Evolutionary conservation across 441 rosid species (phyloP), one percentile per base, ranked within the genome.

Genomic region (Corymbia citriodora): DNA sequence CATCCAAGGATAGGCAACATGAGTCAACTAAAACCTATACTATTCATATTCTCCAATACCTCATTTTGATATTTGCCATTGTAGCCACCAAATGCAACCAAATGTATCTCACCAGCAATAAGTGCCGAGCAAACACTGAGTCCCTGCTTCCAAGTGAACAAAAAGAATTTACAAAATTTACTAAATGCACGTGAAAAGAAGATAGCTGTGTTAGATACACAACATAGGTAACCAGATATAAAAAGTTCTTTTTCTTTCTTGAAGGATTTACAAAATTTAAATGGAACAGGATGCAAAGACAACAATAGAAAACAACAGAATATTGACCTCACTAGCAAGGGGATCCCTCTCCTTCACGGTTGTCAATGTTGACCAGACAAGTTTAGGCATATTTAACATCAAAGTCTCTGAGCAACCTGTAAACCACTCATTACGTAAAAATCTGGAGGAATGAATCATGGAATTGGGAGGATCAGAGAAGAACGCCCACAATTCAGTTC

Each of bases 11-110:
- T 7, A 87, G 50, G n/a, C 18, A 55, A 31, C 13, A 87, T 21
- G 65, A 31, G 49, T 55, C 65, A 55, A 87, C 45, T 33, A 87
- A 23, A 33, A 50, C 85, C n/a, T 21, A 79, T 40, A 79, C n/a
- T 21, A 25, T 23, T 79, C 52, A 79, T 79, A 79, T 40, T 45
- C 85, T 79, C 50, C 85, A 45, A n/a, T 94, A 98, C 99, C 97
- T 98, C 98, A 36, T 97, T 97, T 93, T 94, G 96, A 92, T 97
- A 98, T 92, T 96, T 97, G 88, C 99, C 99, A 89, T 97, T 98
- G 91, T 98, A 98, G 92, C 99, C 99, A 48, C 99, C 99, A 93
- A 98, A 98, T 55, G 99, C 97, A 93, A 96, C 93, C 96, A 98
- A 94, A 93, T 96, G 91, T 89, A 90, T 95, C 94, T 95, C 98